These are phyloP conservation scores for Grosmannia penicillata DNA, from an alignment of 2,329 filamentous ascomycete genomes.

Conservation along the genomic window DNA sequence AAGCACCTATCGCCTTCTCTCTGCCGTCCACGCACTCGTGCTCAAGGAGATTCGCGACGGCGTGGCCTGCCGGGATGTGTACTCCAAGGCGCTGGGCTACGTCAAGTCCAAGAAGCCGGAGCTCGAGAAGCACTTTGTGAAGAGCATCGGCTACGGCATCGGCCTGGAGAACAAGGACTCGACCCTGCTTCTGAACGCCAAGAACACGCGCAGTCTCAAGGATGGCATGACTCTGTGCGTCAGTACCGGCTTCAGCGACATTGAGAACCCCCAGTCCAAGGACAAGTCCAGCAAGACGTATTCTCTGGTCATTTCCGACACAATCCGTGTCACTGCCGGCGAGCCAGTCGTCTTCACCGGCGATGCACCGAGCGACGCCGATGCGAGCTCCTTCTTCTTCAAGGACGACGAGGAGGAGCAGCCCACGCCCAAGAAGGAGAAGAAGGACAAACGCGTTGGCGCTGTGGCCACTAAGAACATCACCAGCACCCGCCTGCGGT, in stretches of 20 bases:
- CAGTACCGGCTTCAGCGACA: slow-evolving; percentile 77
- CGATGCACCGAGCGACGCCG: slow-evolving; percentile 79
- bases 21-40: slow-evolving; percentile 73
- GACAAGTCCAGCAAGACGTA: slow-evolving; percentile 85
- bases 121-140: slow-evolving; percentile 85
- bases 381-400: slow-evolving; percentile 96
- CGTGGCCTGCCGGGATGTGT: slow-evolving; percentile 74
- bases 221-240: slow-evolving; percentile 96
- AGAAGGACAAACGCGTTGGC: slow-evolving; percentile 68
- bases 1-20: slow-evolving; percentile 79
- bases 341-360: slow-evolving; percentile 85
- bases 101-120: slow-evolving; percentile 88
- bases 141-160: slow-evolving; percentile 82
- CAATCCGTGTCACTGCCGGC: slow-evolving; percentile 67
- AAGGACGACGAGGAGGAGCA: slow-evolving; percentile 87
- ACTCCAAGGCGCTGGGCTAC: slow-evolving; percentile 67
- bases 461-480: slow-evolving; percentile 92
- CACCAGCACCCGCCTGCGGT: slow-evolving; percentile 80
- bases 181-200: slow-evolving; percentile 71
- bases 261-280: slow-evolving; percentile 74
- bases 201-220: slow-evolving; percentile 70
- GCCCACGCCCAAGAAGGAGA: slow-evolving; percentile 78
- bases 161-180: slow-evolving; percentile 82
- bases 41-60: slow-evolving; percentile 86
- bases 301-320: slow-evolving; percentile 82